phyloP scores from a whole-genome alignment of 1,284 basidiomycete genomes.

The Golubevia sp. region DNA sequence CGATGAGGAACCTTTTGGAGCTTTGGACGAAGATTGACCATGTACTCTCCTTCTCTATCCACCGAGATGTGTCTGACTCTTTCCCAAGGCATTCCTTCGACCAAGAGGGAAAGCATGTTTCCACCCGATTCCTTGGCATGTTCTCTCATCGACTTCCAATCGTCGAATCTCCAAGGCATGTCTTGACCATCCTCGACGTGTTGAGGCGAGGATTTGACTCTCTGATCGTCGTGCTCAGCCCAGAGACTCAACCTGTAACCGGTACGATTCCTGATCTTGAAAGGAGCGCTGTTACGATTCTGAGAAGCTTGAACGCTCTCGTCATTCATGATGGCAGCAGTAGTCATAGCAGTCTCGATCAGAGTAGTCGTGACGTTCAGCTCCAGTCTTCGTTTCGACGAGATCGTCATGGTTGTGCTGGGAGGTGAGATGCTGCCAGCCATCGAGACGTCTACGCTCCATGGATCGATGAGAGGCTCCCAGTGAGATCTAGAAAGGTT shows the following conservation, averaged over 20 bases:
- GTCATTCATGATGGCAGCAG: slow-evolving; percentile 72
- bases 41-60: slow-evolving; percentile 89
- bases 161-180: slow-evolving; percentile 95
- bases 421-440: slow-evolving; percentile 62
- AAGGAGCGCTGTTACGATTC: slow-evolving; percentile 80
- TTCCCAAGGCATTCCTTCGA: slow-evolving; percentile 86
- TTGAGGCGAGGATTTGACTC: slow-evolving; percentile 48
- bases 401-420: slow-evolving; percentile 70
- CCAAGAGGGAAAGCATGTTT: slow-evolving; percentile 37
- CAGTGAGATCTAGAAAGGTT: slow-evolving; percentile 97
- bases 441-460: slow-evolving; percentile 76
- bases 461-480: slow-evolving; percentile 99
- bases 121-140: slow-evolving; percentile 38
- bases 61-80: slow-evolving; percentile 85
- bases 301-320: slow-evolving; percentile 64
- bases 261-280: slow-evolving; percentile 87
- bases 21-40: slow-evolving; percentile 82
- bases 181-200: slow-evolving; percentile 72
- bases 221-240: slow-evolving; percentile 67
- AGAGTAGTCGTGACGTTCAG: slow-evolving; percentile 91
- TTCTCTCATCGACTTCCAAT: slow-evolving; percentile 92
- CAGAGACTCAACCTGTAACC: slow-evolving; percentile 68
- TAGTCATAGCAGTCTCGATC: slow-evolving; percentile 81
- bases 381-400: slow-evolving; percentile 83
- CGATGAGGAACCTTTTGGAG: slow-evolving; percentile 77